phyloP scores from a whole-genome alignment of 139 green algal genomes.

The Chlamydomonas schloesseri region DNA sequence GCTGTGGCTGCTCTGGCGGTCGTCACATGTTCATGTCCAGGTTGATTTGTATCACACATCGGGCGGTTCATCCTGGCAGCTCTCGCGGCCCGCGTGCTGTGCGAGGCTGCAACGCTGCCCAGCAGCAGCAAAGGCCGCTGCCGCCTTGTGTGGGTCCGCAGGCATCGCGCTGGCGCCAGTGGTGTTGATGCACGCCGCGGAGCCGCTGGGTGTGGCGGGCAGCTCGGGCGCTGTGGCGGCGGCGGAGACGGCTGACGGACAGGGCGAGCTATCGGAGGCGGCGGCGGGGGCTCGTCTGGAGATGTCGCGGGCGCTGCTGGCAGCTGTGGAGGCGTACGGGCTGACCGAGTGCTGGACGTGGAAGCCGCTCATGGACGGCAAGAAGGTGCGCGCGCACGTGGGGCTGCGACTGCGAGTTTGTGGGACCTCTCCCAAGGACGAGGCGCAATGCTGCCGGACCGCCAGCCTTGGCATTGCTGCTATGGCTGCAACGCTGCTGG shows the following conservation, averaged over 20 bases:
- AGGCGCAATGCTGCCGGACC: too few relatives aligned
- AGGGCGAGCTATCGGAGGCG: background rate
- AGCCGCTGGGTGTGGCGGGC: conserved; percentile 33
- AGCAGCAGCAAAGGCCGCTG: too few relatives aligned
- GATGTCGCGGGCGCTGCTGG: conserved; percentile 53
- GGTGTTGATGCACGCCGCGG: conserved; percentile 49
- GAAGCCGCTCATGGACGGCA: conserved; percentile 81
- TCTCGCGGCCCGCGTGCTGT: too few relatives aligned
- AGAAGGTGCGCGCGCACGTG: conserved; percentile 51
- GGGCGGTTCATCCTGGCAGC: too few relatives aligned
- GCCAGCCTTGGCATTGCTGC: too few relatives aligned
- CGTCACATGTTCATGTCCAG: too few relatives aligned
- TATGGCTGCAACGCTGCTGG: too few relatives aligned
- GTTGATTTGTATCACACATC: too few relatives aligned
- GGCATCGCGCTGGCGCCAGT: conserved; percentile 62
- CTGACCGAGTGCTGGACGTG: conserved; percentile 76
- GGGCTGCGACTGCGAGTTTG: too few relatives aligned
- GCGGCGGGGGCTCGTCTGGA: conserved; percentile 32
- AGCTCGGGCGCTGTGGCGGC: background rate
- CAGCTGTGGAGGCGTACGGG: conserved; percentile 62
- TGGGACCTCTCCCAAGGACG: too few relatives aligned
- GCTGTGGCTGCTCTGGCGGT: background rate
- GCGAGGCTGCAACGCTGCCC: too few relatives aligned
- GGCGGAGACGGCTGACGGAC: background rate
- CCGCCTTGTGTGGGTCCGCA: too few relatives aligned